Percentiles rank a stretch among this genome's conserved stretches.
phyloP scores from a whole-genome alignment of 768 basidiomycete species.

The Collybiopsis luxurians region DNA sequence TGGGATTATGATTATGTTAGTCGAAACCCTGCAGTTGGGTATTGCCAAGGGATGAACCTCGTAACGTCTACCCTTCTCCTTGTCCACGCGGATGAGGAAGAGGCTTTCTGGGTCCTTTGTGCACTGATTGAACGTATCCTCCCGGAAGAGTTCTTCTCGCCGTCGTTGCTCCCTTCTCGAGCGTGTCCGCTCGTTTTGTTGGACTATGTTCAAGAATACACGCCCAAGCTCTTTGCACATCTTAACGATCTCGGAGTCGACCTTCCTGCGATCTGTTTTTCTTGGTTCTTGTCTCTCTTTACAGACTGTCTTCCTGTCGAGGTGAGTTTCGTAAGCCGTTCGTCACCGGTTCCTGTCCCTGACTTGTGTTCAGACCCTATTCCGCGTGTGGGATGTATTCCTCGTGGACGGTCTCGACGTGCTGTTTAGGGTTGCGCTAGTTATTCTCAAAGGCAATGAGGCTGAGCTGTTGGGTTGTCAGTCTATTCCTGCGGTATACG shows the following conservation, averaged over 20 bases:
- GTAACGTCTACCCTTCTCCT: slow-evolving; percentile 92
- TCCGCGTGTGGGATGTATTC: slow-evolving; percentile 95
- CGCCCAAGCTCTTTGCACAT: slow-evolving; percentile 75
- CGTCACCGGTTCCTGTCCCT: slow-evolving; percentile 3
- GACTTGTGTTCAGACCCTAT: slow-evolving; percentile 63
- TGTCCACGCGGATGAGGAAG: slow-evolving; percentile 93
- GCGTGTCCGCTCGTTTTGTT: slow-evolving; percentile 90
- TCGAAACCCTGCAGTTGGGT: slow-evolving; percentile 89
- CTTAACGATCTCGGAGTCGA: slow-evolving; percentile 82
- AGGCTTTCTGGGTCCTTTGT: slow-evolving; percentile 93
- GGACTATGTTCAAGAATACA: slow-evolving; percentile 78
- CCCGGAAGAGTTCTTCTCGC: slow-evolving; percentile 92
- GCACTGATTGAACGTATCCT: slow-evolving; percentile 88
- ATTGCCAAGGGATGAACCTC: slow-evolving; percentile 95
- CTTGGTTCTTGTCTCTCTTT: slow-evolving; percentile 96
- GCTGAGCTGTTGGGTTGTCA: slow-evolving; percentile 80
- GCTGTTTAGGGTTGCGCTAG: slow-evolving; percentile 86
- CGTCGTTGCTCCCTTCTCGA: slow-evolving; percentile 86
- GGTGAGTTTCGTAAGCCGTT: slow-evolving; percentile 39
- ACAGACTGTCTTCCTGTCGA: slow-evolving; percentile 96
- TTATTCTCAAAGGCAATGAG: slow-evolving; percentile 82
- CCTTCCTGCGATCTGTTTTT: slow-evolving; percentile 93
- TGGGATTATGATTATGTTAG: slow-evolving; percentile 40
- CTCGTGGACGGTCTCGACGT: slow-evolving; percentile 91
- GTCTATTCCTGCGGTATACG: slow-evolving; percentile 86